Evolutionary conservation across 202 grass and related monocot genomes (phyloP).

Genomic region (Setaria italica): DNA sequence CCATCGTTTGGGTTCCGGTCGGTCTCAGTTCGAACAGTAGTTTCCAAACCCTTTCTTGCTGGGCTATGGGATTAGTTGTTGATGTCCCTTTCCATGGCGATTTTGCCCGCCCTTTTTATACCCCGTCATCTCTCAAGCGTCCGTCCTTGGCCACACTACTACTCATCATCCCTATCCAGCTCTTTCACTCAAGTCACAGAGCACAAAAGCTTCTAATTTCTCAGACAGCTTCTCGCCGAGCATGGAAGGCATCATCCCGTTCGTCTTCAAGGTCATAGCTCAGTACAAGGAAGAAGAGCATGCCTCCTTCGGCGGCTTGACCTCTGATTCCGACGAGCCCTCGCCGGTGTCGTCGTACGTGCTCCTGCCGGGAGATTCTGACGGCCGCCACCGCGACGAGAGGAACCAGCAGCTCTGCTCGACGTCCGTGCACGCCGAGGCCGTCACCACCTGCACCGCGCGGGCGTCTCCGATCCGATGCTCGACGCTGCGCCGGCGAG

Average conservation of each 20-base stretch:
- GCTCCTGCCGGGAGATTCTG: constrained; percentile 57
- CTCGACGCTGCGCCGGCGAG: constrained; percentile 48
- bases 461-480: constrained; percentile 38
- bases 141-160: background rate
- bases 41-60: background rate
- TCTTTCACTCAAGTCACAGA: background rate
- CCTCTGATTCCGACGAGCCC: constrained; percentile 36
- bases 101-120: constrained; percentile 54
- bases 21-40: background rate
- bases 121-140: background rate
- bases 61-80: constrained; percentile 4
- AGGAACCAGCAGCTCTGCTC: constrained; percentile 26
- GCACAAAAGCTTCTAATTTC: constrained; percentile 23
- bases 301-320: constrained; percentile 27
- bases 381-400: constrained; percentile 22
- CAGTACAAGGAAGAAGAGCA: constrained; percentile 54
- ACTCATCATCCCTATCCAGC: background rate
- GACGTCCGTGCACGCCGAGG: background rate
- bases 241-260: constrained; percentile 84
- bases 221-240: background rate
- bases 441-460: constrained; percentile 26
- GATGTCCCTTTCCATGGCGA: constrained; percentile 30
- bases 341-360: constrained; percentile 46
- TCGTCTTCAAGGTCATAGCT: constrained; percentile 66
- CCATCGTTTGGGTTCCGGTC: constrained; percentile 4